Percentiles rank a stretch among this genome's conserved stretches.
These are phyloP conservation scores for Penicillium sp. DNA, from an alignment of 2,329 filamentous ascomycete genomes.

Conservation along the genomic window DNA sequence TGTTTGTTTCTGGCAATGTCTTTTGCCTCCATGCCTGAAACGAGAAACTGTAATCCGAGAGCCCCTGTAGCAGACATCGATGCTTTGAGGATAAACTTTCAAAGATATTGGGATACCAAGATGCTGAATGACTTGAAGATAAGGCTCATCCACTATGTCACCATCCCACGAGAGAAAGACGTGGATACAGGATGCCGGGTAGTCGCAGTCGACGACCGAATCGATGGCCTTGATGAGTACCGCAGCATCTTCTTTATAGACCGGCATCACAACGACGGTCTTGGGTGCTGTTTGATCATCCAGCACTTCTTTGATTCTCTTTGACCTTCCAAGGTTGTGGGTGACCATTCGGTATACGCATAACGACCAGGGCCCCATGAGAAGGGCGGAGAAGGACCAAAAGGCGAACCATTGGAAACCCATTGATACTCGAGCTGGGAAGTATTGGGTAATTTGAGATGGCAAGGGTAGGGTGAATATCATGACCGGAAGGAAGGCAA, in stretches of 20 bases:
- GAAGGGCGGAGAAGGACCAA: slow-evolving; percentile 81
- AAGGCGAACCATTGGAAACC: slow-evolving; percentile 94
- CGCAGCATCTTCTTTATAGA: slow-evolving; percentile 86
- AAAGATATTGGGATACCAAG: slow-evolving; percentile 74
- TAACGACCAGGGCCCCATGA: slow-evolving; percentile 88
- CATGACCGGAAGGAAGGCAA: slow-evolving; percentile 90
- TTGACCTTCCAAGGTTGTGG: slow-evolving; percentile 76
- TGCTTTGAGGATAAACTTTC: slow-evolving; percentile 79
- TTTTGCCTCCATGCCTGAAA: slow-evolving; percentile 90
- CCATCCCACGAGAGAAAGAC: slow-evolving; percentile 96
- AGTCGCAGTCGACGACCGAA: slow-evolving; percentile 91
- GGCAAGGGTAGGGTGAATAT: slow-evolving; percentile 87
- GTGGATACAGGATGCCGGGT: slow-evolving; percentile 87
- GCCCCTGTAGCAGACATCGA: slow-evolving; percentile 80
- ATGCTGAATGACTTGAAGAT: slow-evolving; percentile 79
- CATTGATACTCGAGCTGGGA: slow-evolving; percentile 66
- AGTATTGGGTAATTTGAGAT: slow-evolving; percentile 66
- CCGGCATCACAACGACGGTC: slow-evolving; percentile 94
- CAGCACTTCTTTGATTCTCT: slow-evolving; percentile 78
- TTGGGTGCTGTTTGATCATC: slow-evolving; percentile 87
- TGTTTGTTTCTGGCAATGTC: slow-evolving; percentile 88
- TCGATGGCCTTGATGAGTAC: slow-evolving; percentile 82
- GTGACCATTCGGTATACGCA: slow-evolving; percentile 91
- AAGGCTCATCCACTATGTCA: slow-evolving; percentile 82
- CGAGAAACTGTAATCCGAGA: slow-evolving; percentile 87